These are phyloP conservation scores for Wickerhamiella pararugosa DNA, from an alignment of 1,139 yeast species.

Conservation along the genomic window DNA sequence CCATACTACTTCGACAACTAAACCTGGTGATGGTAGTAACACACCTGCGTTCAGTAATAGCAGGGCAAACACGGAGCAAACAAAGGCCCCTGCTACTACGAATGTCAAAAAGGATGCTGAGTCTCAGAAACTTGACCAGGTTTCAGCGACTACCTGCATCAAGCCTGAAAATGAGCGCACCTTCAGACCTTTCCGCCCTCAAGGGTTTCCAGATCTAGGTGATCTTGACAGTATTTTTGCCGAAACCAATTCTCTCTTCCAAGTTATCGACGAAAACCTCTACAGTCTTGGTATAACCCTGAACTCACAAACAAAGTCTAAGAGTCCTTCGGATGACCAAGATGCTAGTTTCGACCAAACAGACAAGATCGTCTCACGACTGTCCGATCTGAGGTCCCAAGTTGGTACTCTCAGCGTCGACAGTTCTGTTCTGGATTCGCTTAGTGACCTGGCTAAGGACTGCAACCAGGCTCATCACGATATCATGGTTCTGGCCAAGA, in stretches of 20 bases:
- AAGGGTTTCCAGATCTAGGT: background rate
- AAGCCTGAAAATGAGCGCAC: background rate
- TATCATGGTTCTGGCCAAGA: background rate
- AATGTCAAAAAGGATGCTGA: no score
- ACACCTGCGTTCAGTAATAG: no score
- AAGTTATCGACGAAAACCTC: slow-evolving; percentile 13
- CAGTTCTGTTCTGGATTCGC: background rate
- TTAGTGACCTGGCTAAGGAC: background rate
- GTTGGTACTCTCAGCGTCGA: background rate
- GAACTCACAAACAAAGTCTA: background rate
- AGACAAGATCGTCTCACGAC: no score
- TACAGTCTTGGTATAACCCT: slow-evolving; percentile 5
- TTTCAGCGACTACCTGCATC: no score
- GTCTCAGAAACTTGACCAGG: no score
- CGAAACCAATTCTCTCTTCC: slow-evolving; percentile 13
- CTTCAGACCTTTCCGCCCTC: slow-evolving; percentile 2
- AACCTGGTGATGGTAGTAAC: no score
- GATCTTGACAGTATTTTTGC: slow-evolving; percentile 12
- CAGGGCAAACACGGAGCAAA: no score
- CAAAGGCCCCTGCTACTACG: no score
- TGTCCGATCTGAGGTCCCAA: background rate
- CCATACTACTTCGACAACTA: no score
- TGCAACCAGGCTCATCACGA: background rate
- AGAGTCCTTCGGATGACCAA: background rate
- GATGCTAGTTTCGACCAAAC: no score